Base-by-base conservation (phyloP, 148 eudicot species). In the Dianthus caryophyllus region DNA sequence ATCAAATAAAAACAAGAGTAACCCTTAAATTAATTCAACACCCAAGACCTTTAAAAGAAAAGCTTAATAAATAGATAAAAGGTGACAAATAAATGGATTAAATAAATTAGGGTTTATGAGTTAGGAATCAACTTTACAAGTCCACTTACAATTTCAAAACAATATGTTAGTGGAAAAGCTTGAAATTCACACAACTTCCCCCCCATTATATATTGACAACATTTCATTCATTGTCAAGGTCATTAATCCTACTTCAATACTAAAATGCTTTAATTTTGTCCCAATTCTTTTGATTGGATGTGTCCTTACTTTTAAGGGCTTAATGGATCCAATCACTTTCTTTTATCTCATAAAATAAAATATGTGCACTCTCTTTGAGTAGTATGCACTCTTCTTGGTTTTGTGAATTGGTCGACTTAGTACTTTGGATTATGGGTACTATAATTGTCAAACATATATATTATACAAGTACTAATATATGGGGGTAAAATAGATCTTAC, bases 41-140 rank as follows among this genome's bases (percentile, higher is more conserved):
- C 33, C 29, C 12, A 24, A 7, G 29, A 24, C 8, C 51, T 13
- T 12, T 58, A 2, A 31, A 43, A 44, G 26, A 15, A 66, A 13
- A 5, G 26, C 12, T 31, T 47, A 22, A 30, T 1, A 48, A 16
- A 46, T 20, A 15, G n/a, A 18, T 25, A 17, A 15, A 18, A 6
- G 31, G 18, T 9, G 27, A 50, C 13, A 18, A 60, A 20, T 26
- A 49, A 47, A 8, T 58, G 21, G 15, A 22, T 54, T 10, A 41
- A 7, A 64, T 41, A n/a, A 26, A 18, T 64, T 16, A 67, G 71
- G 71, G 44, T 60, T 66, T 52, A 17, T 10, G 46, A 61, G 73
- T 66, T 71, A 72, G 69, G 72, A 76, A 76, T 72, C 71, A 69
- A 17, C 75, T 67, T 59, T 75, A 59, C 16, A 71, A 64, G 58